phyloP scores from a whole-genome alignment of 2,329 filamentous ascomycete species.

The Botrytis byssoidea region DNA sequence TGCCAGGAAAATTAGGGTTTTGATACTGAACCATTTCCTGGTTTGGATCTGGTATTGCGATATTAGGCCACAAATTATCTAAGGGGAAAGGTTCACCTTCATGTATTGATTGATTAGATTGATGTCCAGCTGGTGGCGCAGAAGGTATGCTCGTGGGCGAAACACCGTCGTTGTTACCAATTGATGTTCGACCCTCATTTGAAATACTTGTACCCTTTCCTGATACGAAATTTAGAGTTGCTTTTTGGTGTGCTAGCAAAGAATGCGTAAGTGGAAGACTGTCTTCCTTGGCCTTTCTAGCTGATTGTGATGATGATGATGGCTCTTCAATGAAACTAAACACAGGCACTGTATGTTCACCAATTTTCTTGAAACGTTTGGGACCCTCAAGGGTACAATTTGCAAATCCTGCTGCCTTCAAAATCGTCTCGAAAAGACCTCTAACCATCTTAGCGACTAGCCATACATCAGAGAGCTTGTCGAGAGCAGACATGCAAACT shows the following conservation, averaged over 20 bases:
- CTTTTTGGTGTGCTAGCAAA: slow-evolving; percentile 7
- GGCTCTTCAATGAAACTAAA: neutral
- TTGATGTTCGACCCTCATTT: neutral
- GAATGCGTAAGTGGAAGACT: neutral
- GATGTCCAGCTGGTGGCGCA: neutral
- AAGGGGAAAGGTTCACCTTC: neutral
- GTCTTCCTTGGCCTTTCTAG: neutral
- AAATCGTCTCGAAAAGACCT: slow-evolving; percentile 90
- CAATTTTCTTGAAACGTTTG: neutral
- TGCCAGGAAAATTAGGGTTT: neutral
- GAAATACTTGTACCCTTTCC: neutral
- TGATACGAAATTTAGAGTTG: neutral
- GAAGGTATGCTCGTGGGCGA: neutral
- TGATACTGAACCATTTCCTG: neutral
- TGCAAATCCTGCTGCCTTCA: slow-evolving; percentile 41
- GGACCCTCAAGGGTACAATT: neutral
- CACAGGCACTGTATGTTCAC: neutral
- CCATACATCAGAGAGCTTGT: slow-evolving; percentile 93
- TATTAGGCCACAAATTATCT: neutral
- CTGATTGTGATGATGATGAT: neutral
- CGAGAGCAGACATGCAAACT: slow-evolving; percentile 88
- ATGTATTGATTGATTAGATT: neutral
- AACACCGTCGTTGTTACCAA: neutral
- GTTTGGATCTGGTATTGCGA: neutral
- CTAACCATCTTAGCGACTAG: slow-evolving; percentile 97